Evolutionary conservation across 208 protist species (phyloP), one percentile per base, ranked within the genome.

Genomic region (Acanthamoeba sp.): DNA sequence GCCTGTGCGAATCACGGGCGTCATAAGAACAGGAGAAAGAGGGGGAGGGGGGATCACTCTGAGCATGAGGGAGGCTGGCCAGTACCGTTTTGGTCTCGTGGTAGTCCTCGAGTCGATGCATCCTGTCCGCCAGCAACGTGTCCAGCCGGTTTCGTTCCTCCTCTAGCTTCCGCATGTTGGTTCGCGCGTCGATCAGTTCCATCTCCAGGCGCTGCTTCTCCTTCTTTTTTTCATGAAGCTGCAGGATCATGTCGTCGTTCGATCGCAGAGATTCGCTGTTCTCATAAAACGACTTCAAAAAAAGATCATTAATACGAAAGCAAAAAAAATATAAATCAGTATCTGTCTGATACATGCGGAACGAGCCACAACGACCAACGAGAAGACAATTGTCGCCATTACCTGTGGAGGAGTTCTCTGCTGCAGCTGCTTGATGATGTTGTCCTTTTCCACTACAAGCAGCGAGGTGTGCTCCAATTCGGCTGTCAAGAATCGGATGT

Each of bases 41-140:
- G 24, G 27, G 5, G 48, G 32, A 59, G 38, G 69, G 22, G 16
- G 38, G n/a, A 42, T 9, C 14, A n/a, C 32, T 38, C 14, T n/a
- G n/a, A n/a, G n/a, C n/a, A n/a, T n/a, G n/a, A n/a, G n/a, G n/a
- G n/a, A n/a, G n/a, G n/a, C n/a, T n/a, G n/a, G n/a, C n/a, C n/a
- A n/a, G n/a, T 45, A 91, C 85, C 85, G 85, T 91, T 48, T 91
- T 66, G 36, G 62, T 66, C 48, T 91, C 85, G 62, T 91, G 85
- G 27, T 91, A 91, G 62, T 91, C 85, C 16, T 91, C 85, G 40
- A 73, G 73, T 6, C 85, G 52, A 0, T 73, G 52, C 22, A 38
- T 91, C 6, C 85, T 2, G 6, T 91, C 85, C 0, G 52, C 9
- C 5, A 76, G 38, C 29, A 91, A 34, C n/a, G 52, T 14, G 38